phyloP scores from a whole-genome alignment of 306 rosid species.

The Arachis stenosperma region DNA sequence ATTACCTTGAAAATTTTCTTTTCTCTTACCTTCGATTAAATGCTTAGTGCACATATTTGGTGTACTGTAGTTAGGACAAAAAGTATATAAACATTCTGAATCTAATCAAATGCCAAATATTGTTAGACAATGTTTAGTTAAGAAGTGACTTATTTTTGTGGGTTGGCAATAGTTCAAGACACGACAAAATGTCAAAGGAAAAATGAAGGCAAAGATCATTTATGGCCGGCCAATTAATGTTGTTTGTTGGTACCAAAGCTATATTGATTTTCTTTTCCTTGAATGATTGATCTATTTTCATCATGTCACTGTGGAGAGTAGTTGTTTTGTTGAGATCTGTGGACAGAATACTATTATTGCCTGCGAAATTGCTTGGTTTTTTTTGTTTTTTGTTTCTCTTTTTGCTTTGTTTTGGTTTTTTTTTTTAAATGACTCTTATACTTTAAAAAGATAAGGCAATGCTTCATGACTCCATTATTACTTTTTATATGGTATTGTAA shows the following conservation, averaged over 20 bases:
- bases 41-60: too few species aligned
- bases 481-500: not conserved
- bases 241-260: not conserved
- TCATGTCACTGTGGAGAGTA: not conserved
- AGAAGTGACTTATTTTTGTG: too few species aligned
- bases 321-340: not conserved
- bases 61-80: too few species aligned
- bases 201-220: not conserved
- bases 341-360: not conserved
- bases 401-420: too few species aligned
- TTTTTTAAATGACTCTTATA: too few species aligned
- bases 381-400: not conserved
- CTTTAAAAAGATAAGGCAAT: not conserved
- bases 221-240: not conserved
- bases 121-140: too few species aligned
- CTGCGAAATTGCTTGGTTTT: conserved; percentile 18
- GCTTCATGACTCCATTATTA: not conserved
- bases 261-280: not conserved
- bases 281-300: not conserved
- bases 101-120: too few species aligned
- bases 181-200: not conserved
- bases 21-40: too few species aligned
- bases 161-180: not conserved
- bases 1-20: too few species aligned
- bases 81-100: too few species aligned